Percentiles rank a stretch among this genome's conserved stretches.
phyloP scores from a whole-genome alignment of 257 asterid species.

The Petunia secreta region DNA sequence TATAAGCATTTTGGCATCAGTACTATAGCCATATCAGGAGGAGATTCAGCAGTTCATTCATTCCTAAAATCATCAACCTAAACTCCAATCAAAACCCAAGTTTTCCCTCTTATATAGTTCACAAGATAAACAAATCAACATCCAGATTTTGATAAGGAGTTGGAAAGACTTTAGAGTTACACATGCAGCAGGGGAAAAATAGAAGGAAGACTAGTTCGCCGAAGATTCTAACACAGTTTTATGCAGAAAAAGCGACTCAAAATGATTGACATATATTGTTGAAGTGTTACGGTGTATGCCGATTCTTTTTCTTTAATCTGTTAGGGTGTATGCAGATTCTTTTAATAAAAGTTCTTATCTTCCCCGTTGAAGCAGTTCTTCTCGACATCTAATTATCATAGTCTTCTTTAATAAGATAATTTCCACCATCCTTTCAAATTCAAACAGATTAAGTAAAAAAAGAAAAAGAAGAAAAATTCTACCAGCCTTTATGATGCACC shows the following conservation, averaged over 20 bases:
- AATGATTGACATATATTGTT: background rate
- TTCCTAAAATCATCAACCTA: background rate
- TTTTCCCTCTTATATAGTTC: background rate
- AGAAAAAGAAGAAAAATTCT: background rate
- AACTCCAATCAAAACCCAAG: background rate
- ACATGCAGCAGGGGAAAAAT: background rate
- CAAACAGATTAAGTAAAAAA: background rate
- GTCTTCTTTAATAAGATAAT: background rate
- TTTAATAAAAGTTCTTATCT: slow-evolving; percentile 19
- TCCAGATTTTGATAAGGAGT: background rate
- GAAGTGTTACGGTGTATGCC: background rate
- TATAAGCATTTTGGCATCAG: slow-evolving; percentile 12
- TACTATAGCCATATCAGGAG: slow-evolving; percentile 25
- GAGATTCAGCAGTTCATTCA: slow-evolving; percentile 12
- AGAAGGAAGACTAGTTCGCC: background rate
- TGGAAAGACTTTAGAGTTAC: background rate
- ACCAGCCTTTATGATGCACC: background rate
- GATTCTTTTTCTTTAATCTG: background rate
- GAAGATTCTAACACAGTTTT: background rate
- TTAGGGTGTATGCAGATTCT: background rate
- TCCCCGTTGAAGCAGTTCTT: background rate
- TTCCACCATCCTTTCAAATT: background rate
- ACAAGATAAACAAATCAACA: background rate
- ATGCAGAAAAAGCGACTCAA: background rate
- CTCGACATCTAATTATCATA: background rate